Conservation (phyloP, 805 yeast genomes). For the Candida khao-thaluensis region DNA sequence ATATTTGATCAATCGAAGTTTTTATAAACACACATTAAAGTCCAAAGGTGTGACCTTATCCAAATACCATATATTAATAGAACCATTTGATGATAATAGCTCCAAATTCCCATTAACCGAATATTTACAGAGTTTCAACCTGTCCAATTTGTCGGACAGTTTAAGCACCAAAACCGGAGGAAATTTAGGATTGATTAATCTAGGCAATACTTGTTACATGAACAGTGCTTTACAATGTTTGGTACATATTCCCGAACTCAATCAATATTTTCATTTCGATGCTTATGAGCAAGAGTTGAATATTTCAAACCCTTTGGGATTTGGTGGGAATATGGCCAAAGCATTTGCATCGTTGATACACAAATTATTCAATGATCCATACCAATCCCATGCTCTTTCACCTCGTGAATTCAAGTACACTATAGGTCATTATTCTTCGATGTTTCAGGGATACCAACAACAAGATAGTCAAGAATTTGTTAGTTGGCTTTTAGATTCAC, state of each 20-base stretch:
- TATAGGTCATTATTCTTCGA: slow-evolving; percentile 73
- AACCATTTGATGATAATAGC: slow-evolving; percentile 18
- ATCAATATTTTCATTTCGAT: slow-evolving; percentile 67
- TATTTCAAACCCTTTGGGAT: slow-evolving; percentile 77
- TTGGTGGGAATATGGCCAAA: slow-evolving; percentile 74
- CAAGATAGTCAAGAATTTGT: slow-evolving; percentile 94
- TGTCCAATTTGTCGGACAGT: slow-evolving; percentile 9
- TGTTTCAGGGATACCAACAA: slow-evolving; percentile 80
- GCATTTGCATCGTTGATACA: slow-evolving; percentile 72
- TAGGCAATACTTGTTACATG: slow-evolving; percentile 95
- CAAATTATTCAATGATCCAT: slow-evolving; percentile 45
- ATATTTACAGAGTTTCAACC: slow-evolving; percentile 15
- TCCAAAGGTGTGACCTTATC: slow-evolving; percentile 28
- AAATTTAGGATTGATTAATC: slow-evolving; percentile 59
- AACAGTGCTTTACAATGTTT: slow-evolving; percentile 91
- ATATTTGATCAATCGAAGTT: slow-evolving; percentile 25
- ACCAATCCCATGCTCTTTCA: slow-evolving; percentile 27
- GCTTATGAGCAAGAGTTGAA: slow-evolving; percentile 68
- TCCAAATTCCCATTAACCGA: slow-evolving; percentile 25
- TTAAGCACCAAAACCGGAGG: slow-evolving; percentile 42
- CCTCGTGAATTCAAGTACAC: slow-evolving; percentile 79
- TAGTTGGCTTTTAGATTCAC: slow-evolving; percentile 81
- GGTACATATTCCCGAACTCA: slow-evolving; percentile 79
- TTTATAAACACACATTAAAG: slow-evolving; percentile 24
- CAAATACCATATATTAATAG: slow-evolving; percentile 19